Percentiles rank a stretch among this genome's conserved stretches.
Evolutionary conservation across 495 filamentous ascomycete genomes (phyloP).

Genomic region (Aspergillus sparsus): DNA sequence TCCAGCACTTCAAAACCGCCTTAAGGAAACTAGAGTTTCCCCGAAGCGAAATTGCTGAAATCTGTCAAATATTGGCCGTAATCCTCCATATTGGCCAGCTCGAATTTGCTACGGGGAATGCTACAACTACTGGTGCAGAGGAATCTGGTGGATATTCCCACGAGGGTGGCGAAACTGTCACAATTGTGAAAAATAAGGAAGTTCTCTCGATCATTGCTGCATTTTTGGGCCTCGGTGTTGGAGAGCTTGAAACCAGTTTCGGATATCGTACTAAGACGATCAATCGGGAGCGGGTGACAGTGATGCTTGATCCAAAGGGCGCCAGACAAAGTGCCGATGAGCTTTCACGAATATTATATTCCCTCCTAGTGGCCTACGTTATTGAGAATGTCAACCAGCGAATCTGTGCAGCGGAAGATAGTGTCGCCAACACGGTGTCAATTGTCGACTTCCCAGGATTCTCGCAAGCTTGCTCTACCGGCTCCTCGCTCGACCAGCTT

Average conservation of each 20-base stretch:
- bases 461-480: constrained; percentile 76
- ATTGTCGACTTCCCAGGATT: constrained; percentile 97
- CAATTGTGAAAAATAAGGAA: constrained; percentile 90
- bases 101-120: constrained; percentile 79
- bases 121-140: constrained; percentile 74
- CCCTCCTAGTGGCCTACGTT: constrained; percentile 90
- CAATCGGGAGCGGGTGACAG: constrained; percentile 89
- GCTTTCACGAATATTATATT: constrained; percentile 88
- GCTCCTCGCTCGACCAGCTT: constrained; percentile 85
- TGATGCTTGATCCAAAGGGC: constrained; percentile 92
- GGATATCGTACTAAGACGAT: constrained; percentile 96
- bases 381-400: constrained; percentile 90
- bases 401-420: constrained; percentile 83
- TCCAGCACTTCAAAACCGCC: constrained; percentile 96
- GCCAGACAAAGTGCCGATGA: constrained; percentile 91
- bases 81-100: constrained; percentile 96
- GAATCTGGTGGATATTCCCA: constrained; percentile 96
- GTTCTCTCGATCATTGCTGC: constrained; percentile 82
- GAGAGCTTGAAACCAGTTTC: constrained; percentile 81
- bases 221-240: constrained; percentile 79
- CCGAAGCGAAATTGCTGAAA: constrained; percentile 88
- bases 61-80: constrained; percentile 88
- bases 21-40: constrained; percentile 92
- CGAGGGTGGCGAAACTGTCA: constrained; percentile 84
- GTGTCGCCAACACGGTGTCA: constrained; percentile 88